phyloP scores from a whole-genome alignment of 768 basidiomycete genomes.

The Hydnum rufescens region DNA sequence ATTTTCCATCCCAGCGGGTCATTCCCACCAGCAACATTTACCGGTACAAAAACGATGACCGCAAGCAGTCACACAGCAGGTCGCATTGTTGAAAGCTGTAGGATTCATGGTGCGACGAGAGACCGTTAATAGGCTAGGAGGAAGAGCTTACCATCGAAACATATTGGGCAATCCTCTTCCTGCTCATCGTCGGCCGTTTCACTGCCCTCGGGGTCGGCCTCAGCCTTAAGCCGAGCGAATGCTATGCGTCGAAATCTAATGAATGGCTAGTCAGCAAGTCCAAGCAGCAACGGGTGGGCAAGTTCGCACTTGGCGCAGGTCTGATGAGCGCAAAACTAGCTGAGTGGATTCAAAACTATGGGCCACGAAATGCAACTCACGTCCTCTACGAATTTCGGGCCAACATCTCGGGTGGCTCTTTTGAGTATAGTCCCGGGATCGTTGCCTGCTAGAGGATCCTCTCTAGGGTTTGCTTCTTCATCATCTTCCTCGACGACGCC shows the following conservation, averaged over 20 bases:
- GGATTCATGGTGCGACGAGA: not conserved
- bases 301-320: no score
- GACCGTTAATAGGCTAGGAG: no score
- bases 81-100: conserved; percentile 10
- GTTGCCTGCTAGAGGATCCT: conserved; percentile 22
- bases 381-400: conserved; percentile 22
- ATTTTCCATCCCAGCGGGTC: not conserved
- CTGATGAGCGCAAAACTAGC: no score
- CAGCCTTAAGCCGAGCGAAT: not conserved
- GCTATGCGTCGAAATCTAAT: not conserved
- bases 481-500: not conserved
- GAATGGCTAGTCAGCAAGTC: no score
- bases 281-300: no score
- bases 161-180: conserved; percentile 15
- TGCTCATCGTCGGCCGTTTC: not conserved
- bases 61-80: conserved; percentile 13
- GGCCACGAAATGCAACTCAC: conserved; percentile 4
- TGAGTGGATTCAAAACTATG: no score
- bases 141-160: conserved; percentile 12
- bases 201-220: not conserved
- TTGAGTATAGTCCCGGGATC: conserved; percentile 35
- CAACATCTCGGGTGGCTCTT: conserved; percentile 30
- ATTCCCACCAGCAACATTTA: not conserved
- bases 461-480: not conserved
- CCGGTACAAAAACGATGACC: conserved; percentile 15